Evolutionary conservation across 441 rosid species (phyloP).

Genomic region (Bocquillonia castaneifolia): DNA sequence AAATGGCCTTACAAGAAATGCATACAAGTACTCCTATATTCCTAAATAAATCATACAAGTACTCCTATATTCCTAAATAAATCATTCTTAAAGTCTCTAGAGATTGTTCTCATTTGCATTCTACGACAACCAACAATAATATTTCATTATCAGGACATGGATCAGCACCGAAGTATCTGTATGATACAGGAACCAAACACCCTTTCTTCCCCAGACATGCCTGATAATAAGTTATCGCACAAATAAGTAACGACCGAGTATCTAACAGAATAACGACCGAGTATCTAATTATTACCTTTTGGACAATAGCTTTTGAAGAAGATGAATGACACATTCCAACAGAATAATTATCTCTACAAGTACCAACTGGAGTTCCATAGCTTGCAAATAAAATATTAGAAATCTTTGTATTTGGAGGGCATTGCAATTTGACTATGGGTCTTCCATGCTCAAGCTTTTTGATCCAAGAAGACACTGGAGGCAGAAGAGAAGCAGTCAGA

Average conservation of each 20-base stretch:
- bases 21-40: too few species aligned
- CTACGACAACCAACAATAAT: conserved; percentile 31
- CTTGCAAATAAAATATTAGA: conserved; percentile 28
- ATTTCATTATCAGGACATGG: conserved; percentile 27
- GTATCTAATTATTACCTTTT: conserved; percentile 21
- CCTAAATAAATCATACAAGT: too few species aligned
- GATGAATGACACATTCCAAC: conserved; percentile 29
- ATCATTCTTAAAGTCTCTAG: too few species aligned
- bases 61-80: too few species aligned
- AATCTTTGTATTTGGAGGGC: conserved; percentile 23
- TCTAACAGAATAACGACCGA: neutral
- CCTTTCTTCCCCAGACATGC: conserved; percentile 30
- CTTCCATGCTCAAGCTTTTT: neutral
- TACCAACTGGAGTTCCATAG: conserved; percentile 34
- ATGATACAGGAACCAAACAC: conserved; percentile 23
- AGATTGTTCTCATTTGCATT: conserved; percentile 23
- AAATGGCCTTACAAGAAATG: too few species aligned
- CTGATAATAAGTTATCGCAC: conserved; percentile 19
- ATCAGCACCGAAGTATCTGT: conserved; percentile 19
- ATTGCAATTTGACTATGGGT: conserved; percentile 20
- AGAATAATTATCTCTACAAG: conserved; percentile 14
- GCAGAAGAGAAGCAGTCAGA: conserved; percentile 15
- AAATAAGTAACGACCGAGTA: neutral
- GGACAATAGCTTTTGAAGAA: conserved; percentile 19
- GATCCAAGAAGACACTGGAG: conserved; percentile 21